Evolutionary conservation across 1,284 basidiomycete genomes (phyloP).

Genomic region (Exobasidium cylindrosporum): DNA sequence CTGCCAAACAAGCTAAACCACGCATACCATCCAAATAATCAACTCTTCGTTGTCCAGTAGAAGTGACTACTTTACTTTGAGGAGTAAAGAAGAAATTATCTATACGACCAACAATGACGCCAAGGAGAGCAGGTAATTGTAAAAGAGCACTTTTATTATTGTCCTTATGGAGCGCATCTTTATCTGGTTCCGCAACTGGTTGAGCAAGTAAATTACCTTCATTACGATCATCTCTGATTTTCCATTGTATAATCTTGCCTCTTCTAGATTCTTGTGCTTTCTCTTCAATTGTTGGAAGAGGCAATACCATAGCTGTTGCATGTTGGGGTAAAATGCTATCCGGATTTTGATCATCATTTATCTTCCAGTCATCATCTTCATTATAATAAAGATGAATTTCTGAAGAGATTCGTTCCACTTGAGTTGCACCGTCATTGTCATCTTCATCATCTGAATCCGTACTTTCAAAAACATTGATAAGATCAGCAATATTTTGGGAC

Average conservation of each 20-base stretch:
- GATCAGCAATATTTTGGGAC: background rate
- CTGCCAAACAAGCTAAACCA: slow-evolving; percentile 45
- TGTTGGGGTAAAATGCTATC: background rate
- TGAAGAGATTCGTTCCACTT: background rate
- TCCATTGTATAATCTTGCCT: background rate
- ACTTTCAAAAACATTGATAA: background rate
- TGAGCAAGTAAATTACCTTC: no score
- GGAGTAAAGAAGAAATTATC: slow-evolving; percentile 8
- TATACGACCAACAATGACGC: background rate
- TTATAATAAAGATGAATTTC: background rate
- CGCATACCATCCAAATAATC: slow-evolving; percentile 46
- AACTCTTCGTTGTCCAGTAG: slow-evolving; percentile 17
- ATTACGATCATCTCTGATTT: background rate
- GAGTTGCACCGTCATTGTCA: background rate
- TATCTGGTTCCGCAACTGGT: no score
- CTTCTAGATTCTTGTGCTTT: background rate
- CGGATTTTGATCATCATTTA: background rate
- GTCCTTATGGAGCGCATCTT: no score
- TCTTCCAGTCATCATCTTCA: background rate
- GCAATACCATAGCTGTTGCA: background rate
- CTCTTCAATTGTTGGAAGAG: no score
- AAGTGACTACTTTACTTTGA: background rate
- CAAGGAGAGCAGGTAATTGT: no score
- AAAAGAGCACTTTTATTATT: no score
- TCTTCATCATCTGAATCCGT: background rate